Evolutionary conservation across 768 basidiomycete genomes (phyloP), one percentile per base, ranked within the genome.

Genomic region (Tubosaeta brunneosetosa): DNA sequence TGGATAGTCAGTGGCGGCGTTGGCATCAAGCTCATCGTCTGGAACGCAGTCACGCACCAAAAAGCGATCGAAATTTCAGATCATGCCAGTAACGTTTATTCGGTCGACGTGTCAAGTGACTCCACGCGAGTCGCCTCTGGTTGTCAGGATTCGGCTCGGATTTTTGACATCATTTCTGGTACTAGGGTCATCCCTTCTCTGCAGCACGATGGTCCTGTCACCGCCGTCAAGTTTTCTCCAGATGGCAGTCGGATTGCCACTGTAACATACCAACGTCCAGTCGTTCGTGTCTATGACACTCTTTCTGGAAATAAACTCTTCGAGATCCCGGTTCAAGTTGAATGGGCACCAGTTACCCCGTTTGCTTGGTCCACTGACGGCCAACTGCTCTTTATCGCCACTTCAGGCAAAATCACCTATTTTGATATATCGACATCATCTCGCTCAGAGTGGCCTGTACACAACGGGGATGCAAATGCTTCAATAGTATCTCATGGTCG

Each of bases 81-180:
- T 4, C 44, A 46, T 17, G 22, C 25, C 3, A 4, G 11, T n/a
- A 2, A 12, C 1, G 44, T 51, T 14, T 40, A 40, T 19, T 10
- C 44, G 7, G 29, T 51, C 26, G 50, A 51, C 14, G 27, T 45
- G 12, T 45, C 50, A 40, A 38, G 36, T 14, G 37, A 51, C 29
- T 38, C 37, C 2, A 17, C 19, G 19, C 29, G 36, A 16, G 8
- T 46, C 10, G 50, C 36, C 11, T 32, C 44, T 37, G 50, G 50
- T 26, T 45, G 36, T 11, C 2, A 40, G 0, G 50, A 51, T 27
- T n/a, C n/a, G 0, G 13, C 8, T 40, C 37, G 6, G 50, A 31
- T 51, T 22, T 51, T 51, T 13, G 22, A 49, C 49, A 49, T 44
- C 33, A 4, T 44, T n/a, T 43, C 42, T 34, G 49, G 49, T 27